These are phyloP conservation scores for Grifola frondosa DNA, from an alignment of 1,284 basidiomycete genomes.

Conservation along the genomic window DNA sequence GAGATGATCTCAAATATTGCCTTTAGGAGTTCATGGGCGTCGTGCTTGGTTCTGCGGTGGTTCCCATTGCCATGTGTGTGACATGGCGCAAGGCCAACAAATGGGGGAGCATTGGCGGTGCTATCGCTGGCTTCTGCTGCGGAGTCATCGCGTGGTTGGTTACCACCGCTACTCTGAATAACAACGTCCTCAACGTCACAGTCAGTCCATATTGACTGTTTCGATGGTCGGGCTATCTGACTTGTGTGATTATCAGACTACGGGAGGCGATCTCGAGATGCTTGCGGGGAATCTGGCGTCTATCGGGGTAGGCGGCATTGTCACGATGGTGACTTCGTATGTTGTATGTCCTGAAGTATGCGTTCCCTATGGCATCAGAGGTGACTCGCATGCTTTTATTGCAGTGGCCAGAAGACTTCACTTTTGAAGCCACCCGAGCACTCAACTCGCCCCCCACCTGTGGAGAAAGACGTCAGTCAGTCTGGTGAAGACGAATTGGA, in stretches of 20 bases:
- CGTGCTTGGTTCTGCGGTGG: constrained; percentile 81
- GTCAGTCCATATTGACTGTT: constrained; percentile 38
- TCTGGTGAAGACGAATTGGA: constrained; percentile 36
- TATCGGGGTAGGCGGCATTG: constrained; percentile 78
- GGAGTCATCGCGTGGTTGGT: constrained; percentile 85
- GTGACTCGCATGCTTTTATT: not conserved
- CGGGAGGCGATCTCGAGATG: constrained; percentile 75
- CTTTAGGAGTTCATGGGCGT: constrained; percentile 80
- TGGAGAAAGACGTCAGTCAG: constrained; percentile 17
- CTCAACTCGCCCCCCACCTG: constrained; percentile 55
- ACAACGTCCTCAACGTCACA: constrained; percentile 69
- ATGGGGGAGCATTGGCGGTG: constrained; percentile 72
- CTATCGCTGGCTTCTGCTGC: constrained; percentile 67
- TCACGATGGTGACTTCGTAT: constrained; percentile 64
- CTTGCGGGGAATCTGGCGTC: constrained; percentile 87
- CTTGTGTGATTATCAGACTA: constrained; percentile 31
- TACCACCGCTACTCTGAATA: constrained; percentile 72
- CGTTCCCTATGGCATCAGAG: too few species aligned
- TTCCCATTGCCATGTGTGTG: constrained; percentile 82
- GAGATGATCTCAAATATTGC: not conserved
- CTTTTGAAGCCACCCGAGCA: constrained; percentile 75
- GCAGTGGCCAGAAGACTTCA: constrained; percentile 78
- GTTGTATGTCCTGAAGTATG: constrained; percentile 52
- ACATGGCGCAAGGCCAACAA: constrained; percentile 86
- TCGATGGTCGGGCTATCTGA: constrained; percentile 3